Base-by-base conservation (phyloP, 495 filamentous ascomycete species). In the Penicillium maclennaniae region DNA sequence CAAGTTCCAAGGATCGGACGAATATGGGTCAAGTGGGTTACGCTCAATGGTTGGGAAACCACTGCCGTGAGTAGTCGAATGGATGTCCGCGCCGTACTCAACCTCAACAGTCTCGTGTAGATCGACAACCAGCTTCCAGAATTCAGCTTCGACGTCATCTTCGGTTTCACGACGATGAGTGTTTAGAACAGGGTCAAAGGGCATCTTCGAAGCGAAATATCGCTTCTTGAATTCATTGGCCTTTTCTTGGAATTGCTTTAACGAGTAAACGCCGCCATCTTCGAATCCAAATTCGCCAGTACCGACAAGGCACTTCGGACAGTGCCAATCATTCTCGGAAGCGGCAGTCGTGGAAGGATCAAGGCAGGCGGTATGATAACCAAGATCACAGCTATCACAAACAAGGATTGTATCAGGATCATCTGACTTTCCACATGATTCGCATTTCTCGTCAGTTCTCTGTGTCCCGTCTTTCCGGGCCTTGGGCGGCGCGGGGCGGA, bases 241-340 rank as follows among this genome's bases (percentile, higher is more conserved):
- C 67, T 93, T 97, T 56, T 97, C 89, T 70, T 99, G 93, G 67
- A 99, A 99, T 62, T 96, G 90, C 61, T 85, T 87, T 45, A 99
- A 78, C 0, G 93, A 99, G 70, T 99, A 99, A 16, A 96, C 83
- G 21, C 91, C 91, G 17, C 93, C 93, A 66, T 99, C 93, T 62
- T 97, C 93, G 56, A 99, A 99, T 1, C 93, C 93, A 59, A 96
- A 99, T 61, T 97, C 91, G 34, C 91, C 91, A 34, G 95, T 96
- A 39, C 93, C 93, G 37, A 99, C 95, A 39, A 99, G 78, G 65
- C 93, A 99, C 63, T 89, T 83, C 9, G 93, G 88, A 62, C 93
- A 99, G 66, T 97, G 91, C 93, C 93, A 99, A 55, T 99, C 93
- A 43, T 83, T 83, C 49, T 95, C 90, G 0, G 91, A 88, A 42